phyloP scores from a whole-genome alignment of 139 green algal species.

The Chlorella sp. region DNA sequence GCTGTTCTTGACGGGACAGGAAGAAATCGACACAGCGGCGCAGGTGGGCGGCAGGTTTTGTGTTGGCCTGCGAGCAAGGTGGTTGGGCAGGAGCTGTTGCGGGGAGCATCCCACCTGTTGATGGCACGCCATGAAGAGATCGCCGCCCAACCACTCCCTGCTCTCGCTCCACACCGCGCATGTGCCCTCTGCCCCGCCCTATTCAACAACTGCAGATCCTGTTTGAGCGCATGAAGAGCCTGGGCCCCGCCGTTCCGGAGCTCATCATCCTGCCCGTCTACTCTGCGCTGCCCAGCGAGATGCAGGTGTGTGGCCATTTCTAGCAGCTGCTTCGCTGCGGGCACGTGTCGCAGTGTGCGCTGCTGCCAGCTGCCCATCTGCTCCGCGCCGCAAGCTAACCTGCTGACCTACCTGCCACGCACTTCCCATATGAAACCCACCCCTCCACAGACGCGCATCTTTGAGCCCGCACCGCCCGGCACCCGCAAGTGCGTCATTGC shows the following conservation, averaged over 20 bases:
- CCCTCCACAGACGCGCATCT: slow-evolving; percentile 92
- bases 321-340: too few relatives aligned
- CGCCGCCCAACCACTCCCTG: too few relatives aligned
- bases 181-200: too few relatives aligned
- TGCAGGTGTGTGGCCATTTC: slow-evolving; percentile 66
- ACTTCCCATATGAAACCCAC: too few relatives aligned
- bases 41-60: too few relatives aligned
- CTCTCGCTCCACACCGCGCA: too few relatives aligned
- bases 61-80: too few relatives aligned
- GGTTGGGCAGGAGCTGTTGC: background rate
- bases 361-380: too few relatives aligned
- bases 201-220: slow-evolving; percentile 69
- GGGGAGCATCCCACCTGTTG: background rate
- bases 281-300: slow-evolving; percentile 81
- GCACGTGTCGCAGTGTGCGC: too few relatives aligned
- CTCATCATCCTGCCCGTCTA: slow-evolving; percentile 98
- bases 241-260: slow-evolving; percentile 90
- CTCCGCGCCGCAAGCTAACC: too few relatives aligned
- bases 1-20: slow-evolving; percentile 89
- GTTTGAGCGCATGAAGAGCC: slow-evolving; percentile 94
- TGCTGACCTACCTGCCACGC: too few relatives aligned
- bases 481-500: slow-evolving; percentile 96
- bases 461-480: slow-evolving; percentile 92
- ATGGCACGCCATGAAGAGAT: background rate
- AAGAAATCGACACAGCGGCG: slow-evolving; percentile 85